Evolutionary conservation across 2,329 filamentous ascomycete genomes (phyloP).

Genomic region (Amauroascus verrucosus): DNA sequence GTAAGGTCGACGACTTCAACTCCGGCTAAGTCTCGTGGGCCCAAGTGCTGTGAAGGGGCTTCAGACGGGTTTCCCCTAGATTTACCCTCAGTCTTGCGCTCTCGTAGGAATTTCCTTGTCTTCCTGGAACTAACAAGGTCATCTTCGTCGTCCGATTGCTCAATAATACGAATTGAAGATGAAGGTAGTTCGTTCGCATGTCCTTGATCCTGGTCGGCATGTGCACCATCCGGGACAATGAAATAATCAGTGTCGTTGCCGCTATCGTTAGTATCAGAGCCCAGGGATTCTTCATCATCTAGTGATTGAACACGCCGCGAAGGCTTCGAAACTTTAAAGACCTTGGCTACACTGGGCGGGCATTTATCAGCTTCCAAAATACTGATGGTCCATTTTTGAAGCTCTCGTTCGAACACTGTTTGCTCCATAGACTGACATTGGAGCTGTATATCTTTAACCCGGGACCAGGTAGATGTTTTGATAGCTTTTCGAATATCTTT

Average conservation of each 20-base stretch:
- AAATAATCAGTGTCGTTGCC: conserved; percentile 21
- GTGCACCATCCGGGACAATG: conserved; percentile 21
- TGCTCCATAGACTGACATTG: conserved; percentile 53
- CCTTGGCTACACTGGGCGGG: conserved; percentile 20
- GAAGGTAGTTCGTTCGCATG: neutral
- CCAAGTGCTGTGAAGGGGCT: neutral
- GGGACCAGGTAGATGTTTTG: conserved; percentile 43
- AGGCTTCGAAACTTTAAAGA: neutral
- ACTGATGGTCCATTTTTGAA: conserved; percentile 36
- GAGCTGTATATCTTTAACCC: conserved; percentile 42
- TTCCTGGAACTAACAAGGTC: neutral
- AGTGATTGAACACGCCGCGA: conserved; percentile 5
- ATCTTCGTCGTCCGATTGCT: conserved; percentile 4
- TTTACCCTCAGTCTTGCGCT: neutral
- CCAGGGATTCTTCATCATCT: conserved; percentile 28
- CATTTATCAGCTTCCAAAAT: conserved; percentile 31
- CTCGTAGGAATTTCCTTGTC: neutral
- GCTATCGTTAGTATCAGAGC: conserved; percentile 22
- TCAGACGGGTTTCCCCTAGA: neutral
- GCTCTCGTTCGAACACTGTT: conserved; percentile 51
- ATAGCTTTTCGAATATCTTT: conserved; percentile 48
- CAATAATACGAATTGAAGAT: neutral
- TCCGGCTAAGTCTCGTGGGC: neutral
- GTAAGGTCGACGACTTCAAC: conserved; percentile 30
- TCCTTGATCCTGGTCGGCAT: neutral